Base-by-base conservation (phyloP, 495 filamentous ascomycete genomes). In the Tuber melanosporum region DNA sequence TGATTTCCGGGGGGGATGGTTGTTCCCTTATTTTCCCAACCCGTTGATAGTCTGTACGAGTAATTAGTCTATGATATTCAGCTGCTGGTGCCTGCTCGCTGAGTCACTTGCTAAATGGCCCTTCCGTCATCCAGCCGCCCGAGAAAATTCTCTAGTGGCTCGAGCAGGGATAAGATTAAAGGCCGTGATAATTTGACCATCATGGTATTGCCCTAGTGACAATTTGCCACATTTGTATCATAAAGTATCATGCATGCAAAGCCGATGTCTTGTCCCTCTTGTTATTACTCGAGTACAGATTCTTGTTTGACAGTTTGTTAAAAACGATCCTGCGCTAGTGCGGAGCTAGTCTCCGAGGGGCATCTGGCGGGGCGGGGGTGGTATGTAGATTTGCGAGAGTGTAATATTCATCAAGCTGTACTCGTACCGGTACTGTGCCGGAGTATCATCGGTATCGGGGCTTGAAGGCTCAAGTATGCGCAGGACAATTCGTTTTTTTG, bases 301-400 rank as follows among this genome's bases (percentile, higher is more conserved):
- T n/a, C 22, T 26, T 26, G 52, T 32, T 62, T 62, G 52, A 26
- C n/a, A 15, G 52, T 62, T 62, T n/a, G 9, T 32, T 12, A 9
- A 62, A 26, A 26, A 26, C 14, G 9, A n/a, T 62, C 52, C 52
- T 32, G n/a, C 52, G 10, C 52, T 62, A 62, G 52, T 14, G 52
- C 52, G 52, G 52, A 62, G 52, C 52, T 62, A 62, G 52, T 26
- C n/a, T 62, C 52, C 52, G 52, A 62, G 52, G 52, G 22, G 52
- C n/a, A 62, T 32, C 52, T 26, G 52, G 4, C 22, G 12, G 52
- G 26, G 52, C 9, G 26, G n/a, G 26, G n/a, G n/a, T 8, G n/a
- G 52, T 62, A 8, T n/a, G n/a, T 5, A 41, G 52, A 62, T 14
- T 9, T n/a, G 22, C 52, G 52, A 66, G 3, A 26, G 22, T 26